Base-by-base conservation (phyloP, 2,329 filamentous ascomycete genomes). In the Botryotinia calthae region DNA sequence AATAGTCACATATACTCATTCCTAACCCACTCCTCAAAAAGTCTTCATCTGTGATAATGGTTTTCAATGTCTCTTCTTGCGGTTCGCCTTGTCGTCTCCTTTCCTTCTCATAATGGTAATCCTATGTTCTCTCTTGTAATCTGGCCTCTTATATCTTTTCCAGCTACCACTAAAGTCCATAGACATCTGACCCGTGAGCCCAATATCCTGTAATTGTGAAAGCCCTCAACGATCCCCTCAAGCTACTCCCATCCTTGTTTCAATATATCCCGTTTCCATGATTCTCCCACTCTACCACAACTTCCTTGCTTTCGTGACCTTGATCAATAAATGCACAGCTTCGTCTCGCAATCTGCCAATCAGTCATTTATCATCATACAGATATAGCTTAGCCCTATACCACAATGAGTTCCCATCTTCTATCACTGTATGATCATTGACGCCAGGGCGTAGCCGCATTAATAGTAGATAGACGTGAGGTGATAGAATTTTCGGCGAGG, bases 391-490 rank as follows among this genome's bases (percentile, higher is more conserved):
- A n/a, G n/a, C n/a, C n/a, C n/a, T n/a, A n/a, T n/a, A n/a, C n/a
- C n/a, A n/a, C 16, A 0, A 28, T 56, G 2, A 16, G 28, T 8
- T 8, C 2, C 14, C 14, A 28, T 31, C 1, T 56, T 56, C n/a
- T 9, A 8, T 28, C 18, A 9, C 6, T 7, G 31, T 8, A 56
- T 9, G 2, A 18, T 18, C 1, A 0, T 8, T 18, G 5, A 12
- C 51, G 14, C 6, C 0, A 12, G 2, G 1, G 0, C 16, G 0
- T 2, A 28, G 2, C 51, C 6, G 16, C 7, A 0, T 28, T 5
- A 16, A 16, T 2, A 54, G 1, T 28, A 16, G 2, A 48, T 28
- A 18, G 1, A 51, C 5, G 10, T 1, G 18, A 16, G 6, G 6
- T 0, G n/a, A 28, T 8, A 18, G 6, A 2, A 56, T 56, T 14